Evolutionary conservation across 768 basidiomycete species (phyloP).

Genomic region (Rhodotorula sphaerocarpa): DNA sequence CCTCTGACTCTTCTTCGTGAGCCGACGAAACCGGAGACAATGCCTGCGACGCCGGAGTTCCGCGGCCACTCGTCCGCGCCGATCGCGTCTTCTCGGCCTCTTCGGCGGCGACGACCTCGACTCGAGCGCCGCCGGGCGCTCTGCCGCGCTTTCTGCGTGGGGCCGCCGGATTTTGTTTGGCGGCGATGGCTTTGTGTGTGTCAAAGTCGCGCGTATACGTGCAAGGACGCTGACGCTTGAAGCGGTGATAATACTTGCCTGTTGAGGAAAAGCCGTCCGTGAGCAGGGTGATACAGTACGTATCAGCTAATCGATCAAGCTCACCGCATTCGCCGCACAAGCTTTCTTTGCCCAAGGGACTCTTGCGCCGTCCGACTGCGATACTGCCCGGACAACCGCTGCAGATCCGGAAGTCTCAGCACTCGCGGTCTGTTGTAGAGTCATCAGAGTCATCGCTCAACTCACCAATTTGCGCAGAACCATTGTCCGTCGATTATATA

Average conservation of each 20-base stretch:
- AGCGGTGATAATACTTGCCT: conserved; percentile 88
- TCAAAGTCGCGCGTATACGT: conserved; percentile 69
- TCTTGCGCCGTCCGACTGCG: conserved; percentile 75
- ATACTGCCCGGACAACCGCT: conserved; percentile 74
- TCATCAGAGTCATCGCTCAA: neutral
- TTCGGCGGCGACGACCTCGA: conserved; percentile 39
- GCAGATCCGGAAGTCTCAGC: conserved; percentile 44
- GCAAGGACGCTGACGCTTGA: conserved; percentile 69
- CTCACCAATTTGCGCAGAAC: conserved; percentile 70
- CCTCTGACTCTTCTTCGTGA: conserved; percentile 11
- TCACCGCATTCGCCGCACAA: conserved; percentile 88
- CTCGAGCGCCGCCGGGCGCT: too few relatives aligned
- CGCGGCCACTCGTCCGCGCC: neutral
- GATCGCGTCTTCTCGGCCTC: conserved; percentile 42
- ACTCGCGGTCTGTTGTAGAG: neutral
- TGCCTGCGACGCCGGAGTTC: conserved; percentile 7
- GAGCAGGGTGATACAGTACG: too few relatives aligned
- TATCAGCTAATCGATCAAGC: too few relatives aligned
- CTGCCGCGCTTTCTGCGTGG: too few relatives aligned
- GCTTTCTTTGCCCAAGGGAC: conserved; percentile 78
- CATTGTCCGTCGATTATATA: conserved; percentile 77
- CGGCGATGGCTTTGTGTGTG: conserved; percentile 48
- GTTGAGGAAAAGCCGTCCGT: too few relatives aligned
- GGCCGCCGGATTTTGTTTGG: too few relatives aligned
- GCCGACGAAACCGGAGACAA: conserved; percentile 14